phyloP scores from a whole-genome alignment of 2,329 filamentous ascomycete genomes.

The Calonectria montana region DNA sequence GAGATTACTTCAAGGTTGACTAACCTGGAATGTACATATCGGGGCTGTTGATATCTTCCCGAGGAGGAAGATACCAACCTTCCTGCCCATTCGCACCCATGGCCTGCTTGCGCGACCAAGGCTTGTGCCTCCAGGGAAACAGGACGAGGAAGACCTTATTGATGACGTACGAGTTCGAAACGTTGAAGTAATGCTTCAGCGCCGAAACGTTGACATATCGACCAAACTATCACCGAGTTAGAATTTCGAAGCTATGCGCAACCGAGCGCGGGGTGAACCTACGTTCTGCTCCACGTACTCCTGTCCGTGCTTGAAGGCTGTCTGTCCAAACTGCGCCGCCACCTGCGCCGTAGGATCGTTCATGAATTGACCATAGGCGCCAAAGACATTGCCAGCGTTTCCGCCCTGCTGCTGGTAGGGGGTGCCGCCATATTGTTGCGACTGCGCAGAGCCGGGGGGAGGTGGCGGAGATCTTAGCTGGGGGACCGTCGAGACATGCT shows the following conservation, averaged over 20 bases:
- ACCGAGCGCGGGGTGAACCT: constrained; percentile 46
- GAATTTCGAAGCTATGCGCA: constrained; percentile 11
- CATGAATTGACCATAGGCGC: constrained; percentile 91
- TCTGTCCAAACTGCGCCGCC: constrained; percentile 93
- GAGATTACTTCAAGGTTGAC: constrained; percentile 26
- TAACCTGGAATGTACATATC: constrained; percentile 95
- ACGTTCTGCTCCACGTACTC: constrained; percentile 97
- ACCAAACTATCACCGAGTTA: constrained; percentile 56
- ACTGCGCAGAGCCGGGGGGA: constrained; percentile 77
- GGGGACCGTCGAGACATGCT: constrained; percentile 97
- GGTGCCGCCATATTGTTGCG: constrained; percentile 75
- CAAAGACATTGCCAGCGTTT: constrained; percentile 66
- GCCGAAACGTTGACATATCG: constrained; percentile 91
- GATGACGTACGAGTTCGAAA: constrained; percentile 96
- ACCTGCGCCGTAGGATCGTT: constrained; percentile 96
- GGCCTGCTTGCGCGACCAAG: constrained; percentile 92
- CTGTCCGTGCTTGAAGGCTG: constrained; percentile 89
- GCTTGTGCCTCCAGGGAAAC: constrained; percentile 97
- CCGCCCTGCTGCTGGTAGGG: constrained; percentile 77
- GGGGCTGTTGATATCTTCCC: constrained; percentile 96
- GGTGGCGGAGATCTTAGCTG: constrained; percentile 95
- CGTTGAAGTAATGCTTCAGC: constrained; percentile 99
- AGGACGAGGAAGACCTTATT: constrained; percentile 94
- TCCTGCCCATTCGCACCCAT: constrained; percentile 76
- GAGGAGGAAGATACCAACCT: constrained; percentile 86